Base-by-base conservation (phyloP, 441 rosid species). In the Kokia cookei region DNA sequence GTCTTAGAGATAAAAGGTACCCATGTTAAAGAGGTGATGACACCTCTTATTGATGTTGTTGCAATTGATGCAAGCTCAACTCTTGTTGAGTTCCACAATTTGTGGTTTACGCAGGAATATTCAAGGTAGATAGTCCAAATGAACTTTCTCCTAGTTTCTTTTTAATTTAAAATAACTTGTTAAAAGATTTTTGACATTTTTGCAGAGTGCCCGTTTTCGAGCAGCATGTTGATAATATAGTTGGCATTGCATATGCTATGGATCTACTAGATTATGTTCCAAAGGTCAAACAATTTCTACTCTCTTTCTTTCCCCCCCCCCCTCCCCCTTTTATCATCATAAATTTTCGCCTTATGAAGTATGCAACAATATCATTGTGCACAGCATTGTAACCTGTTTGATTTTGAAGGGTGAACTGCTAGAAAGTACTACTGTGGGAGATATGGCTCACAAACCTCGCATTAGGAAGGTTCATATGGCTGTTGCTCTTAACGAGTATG, bases 391-490 rank as follows among this genome's bases (percentile, higher is more conserved):
- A 32, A 80, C 74, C 32, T 85, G 69, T 91, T 90, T 87, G 70
- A 79, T 93, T 92, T 90, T 91, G 87, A 91, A 96, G 98, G 97
- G 98, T 74, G 98, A 93, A 82, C 86, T 86, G 59, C 86, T 92
- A 75, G 98, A 89, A 83, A 87, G 88, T 84, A 92, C 93, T 40
- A 79, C 82, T 32, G 96, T 92, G 71, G 94, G 93, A 72, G 93
- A 87, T 75, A 89, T 92, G 98, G 97, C 99, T 84, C 98, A 96
- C 75, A 96, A 94, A 79, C 99, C 99, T 68, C 93, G 99, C 72
- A 96, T 96, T 85, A 89, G 97, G 83, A 96, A 96, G 86, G 99
- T 96, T 82, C 99, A 96, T 86, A 93, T 96, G 96, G 98, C 97
- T 54, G 97, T 96, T 69, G 99, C 92, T 75, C 98, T 93, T 61